Evolutionary conservation across 768 basidiomycete species (phyloP), one percentile per base, ranked within the genome.

Genomic region (Auriscalpium orientale): DNA sequence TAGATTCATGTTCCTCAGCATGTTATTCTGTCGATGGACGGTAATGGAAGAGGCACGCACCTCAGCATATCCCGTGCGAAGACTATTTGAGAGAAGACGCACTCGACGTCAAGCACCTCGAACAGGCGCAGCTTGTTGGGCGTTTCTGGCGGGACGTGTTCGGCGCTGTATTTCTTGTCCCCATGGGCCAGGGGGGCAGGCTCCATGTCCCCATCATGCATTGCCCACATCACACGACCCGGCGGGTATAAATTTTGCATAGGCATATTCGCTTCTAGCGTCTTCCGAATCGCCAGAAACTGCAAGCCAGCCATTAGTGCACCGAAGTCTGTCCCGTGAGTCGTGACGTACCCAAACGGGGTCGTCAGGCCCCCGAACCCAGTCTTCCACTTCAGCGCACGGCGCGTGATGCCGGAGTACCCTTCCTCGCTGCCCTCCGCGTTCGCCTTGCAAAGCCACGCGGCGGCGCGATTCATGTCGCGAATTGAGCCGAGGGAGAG

Each of bases 41-140:
- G 28, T 4, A 28, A 28, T 28, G 28, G 22, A 21, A 43, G 15
- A 15, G 15, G 21, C 10, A 71, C 79, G 37, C 59, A 85, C 87
- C 82, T 84, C 58, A 93, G 73, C 91, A 93, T 92, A 66, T 89
- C 85, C 67, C 77, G 77, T 36, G 89, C 82, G 70, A 92, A 92
- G 7, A 91, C 80, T 55, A 92, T 81, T 69, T 92, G 89, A 15
- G 77, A 78, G 66, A 91, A 93, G 47, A 89, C 86, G 62, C 79
- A 78, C 69, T 90, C 84, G 13, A 84, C 83, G 56, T 91, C 83
- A 36, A 83, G 65, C 10, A 92, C 89, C 65, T 91, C 87, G 59
- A 91, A 92, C 35, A 92, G 66, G 50, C 89, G 75, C 13, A 90
- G 65, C 62, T 82, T 84, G 36, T 81, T 76, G n/a, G 68, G 67